These are phyloP conservation scores for Phialophora expanda DNA, from an alignment of 2,329 filamentous ascomycete species.

Conservation along the genomic window DNA sequence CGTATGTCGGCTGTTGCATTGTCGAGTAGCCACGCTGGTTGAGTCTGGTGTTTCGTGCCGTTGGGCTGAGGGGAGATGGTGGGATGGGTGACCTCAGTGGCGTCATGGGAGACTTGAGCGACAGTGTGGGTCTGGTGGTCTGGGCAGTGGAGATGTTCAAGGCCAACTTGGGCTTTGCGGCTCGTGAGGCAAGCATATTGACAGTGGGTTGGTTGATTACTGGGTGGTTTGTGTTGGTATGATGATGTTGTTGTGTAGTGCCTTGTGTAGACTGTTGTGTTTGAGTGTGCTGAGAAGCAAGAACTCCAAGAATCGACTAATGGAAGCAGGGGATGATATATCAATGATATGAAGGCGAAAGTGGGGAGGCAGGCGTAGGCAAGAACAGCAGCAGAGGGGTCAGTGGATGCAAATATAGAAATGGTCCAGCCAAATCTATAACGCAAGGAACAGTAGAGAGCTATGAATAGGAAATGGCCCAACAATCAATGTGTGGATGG, in stretches of 20 bases:
- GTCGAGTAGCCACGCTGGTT: conserved; percentile 49
- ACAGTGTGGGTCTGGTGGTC: conserved; percentile 46
- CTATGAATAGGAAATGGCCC: conserved; percentile 45
- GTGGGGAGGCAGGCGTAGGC: conserved; percentile 4
- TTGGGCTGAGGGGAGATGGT: conserved; percentile 50
- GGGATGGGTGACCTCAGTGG: conserved; percentile 51
- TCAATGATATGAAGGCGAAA: conserved; percentile 11
- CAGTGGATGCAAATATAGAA: conserved; percentile 39
- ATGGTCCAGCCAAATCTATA: conserved; percentile 52
- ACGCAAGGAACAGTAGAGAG: conserved; percentile 38
- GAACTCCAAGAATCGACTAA: conserved; percentile 27
- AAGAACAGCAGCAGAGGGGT: conserved; percentile 41
- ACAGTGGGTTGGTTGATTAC: conserved; percentile 12
- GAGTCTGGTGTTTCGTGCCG: conserved; percentile 46
- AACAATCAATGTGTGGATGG: conserved; percentile 43
- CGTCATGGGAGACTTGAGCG: conserved; percentile 50
- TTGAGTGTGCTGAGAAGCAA: conserved; percentile 4
- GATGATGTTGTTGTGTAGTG: conserved; percentile 14
- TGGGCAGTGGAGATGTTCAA: conserved; percentile 50
- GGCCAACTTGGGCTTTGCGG: conserved; percentile 54
- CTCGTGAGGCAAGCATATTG: conserved; percentile 50
- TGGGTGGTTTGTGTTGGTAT: conserved; percentile 8
- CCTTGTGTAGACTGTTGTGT: not conserved
- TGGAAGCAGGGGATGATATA: conserved; percentile 15
- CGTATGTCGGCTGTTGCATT: conserved; percentile 48